Conservation (phyloP, 768 basidiomycete species). For the Boletus insuetus region DNA sequence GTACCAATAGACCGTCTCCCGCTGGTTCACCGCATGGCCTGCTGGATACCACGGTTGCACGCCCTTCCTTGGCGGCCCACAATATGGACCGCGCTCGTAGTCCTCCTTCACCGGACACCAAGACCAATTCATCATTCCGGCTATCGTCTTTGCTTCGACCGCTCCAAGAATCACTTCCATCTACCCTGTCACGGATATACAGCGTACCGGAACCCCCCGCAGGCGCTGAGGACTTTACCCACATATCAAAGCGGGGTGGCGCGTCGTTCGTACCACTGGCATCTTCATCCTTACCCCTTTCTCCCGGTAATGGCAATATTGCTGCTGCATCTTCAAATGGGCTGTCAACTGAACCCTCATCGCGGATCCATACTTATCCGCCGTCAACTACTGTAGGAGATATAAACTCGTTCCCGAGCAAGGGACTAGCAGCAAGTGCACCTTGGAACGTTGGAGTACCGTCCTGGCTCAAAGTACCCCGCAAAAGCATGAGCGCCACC, state of each 20-base stretch:
- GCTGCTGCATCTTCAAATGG: slow-evolving; percentile 5
- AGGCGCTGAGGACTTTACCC: slow-evolving; percentile 65
- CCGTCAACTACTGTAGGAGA: slow-evolving; percentile 60
- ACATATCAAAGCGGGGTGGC: slow-evolving; percentile 56
- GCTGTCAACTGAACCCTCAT: slow-evolving; percentile 26
- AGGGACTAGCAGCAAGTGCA: slow-evolving; percentile 37
- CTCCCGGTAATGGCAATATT: slow-evolving; percentile 11
- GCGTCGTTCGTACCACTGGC: slow-evolving; percentile 62
- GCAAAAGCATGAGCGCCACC: slow-evolving; percentile 38
- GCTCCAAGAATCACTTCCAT: slow-evolving; percentile 54
- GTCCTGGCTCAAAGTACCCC: slow-evolving; percentile 61
- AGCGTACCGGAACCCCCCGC: slow-evolving; percentile 33
- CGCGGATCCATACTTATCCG: slow-evolving; percentile 73
- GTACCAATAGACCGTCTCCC: slow-evolving; percentile 43
- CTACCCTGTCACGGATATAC: slow-evolving; percentile 34
- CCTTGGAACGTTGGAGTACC: slow-evolving; percentile 68
- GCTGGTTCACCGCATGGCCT: slow-evolving; percentile 31
- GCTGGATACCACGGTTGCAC: slow-evolving; percentile 59
- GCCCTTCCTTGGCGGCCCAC: slow-evolving; percentile 26
- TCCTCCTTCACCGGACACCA: slow-evolving; percentile 33
- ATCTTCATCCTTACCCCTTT: slow-evolving; percentile 32
- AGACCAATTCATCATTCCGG: slow-evolving; percentile 50
- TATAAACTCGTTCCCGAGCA: slow-evolving; percentile 41
- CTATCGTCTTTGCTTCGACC: slow-evolving; percentile 66
- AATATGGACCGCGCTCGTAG: slow-evolving; percentile 41